A percentile compares a stretch with the other conserved stretches of the same genome.
These are phyloP conservation scores for Sphagnurus paluster DNA, from an alignment of 1,284 basidiomycete species.

Conservation along the genomic window DNA sequence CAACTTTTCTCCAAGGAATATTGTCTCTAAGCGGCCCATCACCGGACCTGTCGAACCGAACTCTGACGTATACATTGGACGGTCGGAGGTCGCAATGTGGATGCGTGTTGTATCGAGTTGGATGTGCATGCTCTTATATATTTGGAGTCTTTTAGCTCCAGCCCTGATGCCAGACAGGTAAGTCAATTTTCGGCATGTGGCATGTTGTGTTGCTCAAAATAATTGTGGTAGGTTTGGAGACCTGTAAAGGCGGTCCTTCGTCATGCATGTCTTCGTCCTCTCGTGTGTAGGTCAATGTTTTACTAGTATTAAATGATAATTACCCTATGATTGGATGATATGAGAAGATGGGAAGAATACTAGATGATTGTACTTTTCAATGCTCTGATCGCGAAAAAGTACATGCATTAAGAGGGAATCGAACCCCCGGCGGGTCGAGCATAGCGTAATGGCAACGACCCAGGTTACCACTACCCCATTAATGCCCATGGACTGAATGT, in stretches of 20 bases:
- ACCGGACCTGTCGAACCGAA: constrained; percentile 47
- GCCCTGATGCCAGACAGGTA: constrained; percentile 86
- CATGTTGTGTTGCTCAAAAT: not conserved
- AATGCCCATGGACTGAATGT: no score
- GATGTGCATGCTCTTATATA: constrained; percentile 89
- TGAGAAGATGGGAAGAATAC: no score
- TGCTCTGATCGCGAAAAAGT: no score
- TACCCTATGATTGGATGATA: no score
- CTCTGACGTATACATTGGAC: constrained; percentile 90
- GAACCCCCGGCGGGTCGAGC: constrained; percentile 6
- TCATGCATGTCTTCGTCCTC: no score
- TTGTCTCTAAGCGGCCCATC: constrained; percentile 57
- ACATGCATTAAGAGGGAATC: constrained; percentile 4
- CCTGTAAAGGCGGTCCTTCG: no score
- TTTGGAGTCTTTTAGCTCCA: constrained; percentile 90
- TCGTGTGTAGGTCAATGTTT: no score
- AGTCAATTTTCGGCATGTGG: constrained; percentile 15
- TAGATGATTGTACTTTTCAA: no score
- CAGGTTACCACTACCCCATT: no score
- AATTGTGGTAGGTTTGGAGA: constrained; percentile 4
- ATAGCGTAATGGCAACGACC: no score
- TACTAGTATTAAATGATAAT: no score
- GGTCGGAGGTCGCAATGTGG: constrained; percentile 98
- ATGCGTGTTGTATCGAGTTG: constrained; percentile 96
- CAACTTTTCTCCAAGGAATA: constrained; percentile 54